Evolutionary conservation across 768 basidiomycete species (phyloP).

Genomic region (Lepiota venenata): DNA sequence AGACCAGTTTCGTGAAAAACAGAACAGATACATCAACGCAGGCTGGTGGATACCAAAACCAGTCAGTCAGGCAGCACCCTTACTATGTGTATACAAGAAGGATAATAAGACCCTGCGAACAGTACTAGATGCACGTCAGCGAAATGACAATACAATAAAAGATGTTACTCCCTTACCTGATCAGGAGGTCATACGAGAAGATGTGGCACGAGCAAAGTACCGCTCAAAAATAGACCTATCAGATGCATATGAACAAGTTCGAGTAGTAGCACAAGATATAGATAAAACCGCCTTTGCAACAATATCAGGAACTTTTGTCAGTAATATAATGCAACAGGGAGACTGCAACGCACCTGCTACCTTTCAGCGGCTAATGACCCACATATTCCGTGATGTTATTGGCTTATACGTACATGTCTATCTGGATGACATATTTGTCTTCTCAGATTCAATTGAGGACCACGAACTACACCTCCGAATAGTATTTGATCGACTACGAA

Average conservation of each 20-base stretch:
- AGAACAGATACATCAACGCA: too few relatives aligned
- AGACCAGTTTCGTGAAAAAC: too few relatives aligned
- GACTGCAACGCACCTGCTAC: too few relatives aligned
- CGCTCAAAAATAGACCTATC: slow-evolving; percentile 38
- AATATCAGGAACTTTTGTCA: slow-evolving; percentile 32
- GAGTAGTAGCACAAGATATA: slow-evolving; percentile 26
- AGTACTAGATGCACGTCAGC: slow-evolving; percentile 1
- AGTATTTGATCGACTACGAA: slow-evolving; percentile 26
- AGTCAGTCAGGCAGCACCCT: too few relatives aligned
- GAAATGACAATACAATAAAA: too few relatives aligned
- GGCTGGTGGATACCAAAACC: too few relatives aligned
- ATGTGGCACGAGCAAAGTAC: slow-evolving; percentile 27
- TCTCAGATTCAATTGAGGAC: slow-evolving; percentile 34
- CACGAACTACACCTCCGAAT: slow-evolving; percentile 30
- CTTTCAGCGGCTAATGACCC: slow-evolving; percentile 38
- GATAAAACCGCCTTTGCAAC: slow-evolving; percentile 32
- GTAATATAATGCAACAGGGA: slow-evolving; percentile 39
- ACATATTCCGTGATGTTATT: slow-evolving; percentile 33
- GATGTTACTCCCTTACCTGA: slow-evolving; percentile 39
- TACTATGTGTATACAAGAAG: too few relatives aligned
- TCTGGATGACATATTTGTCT: too few relatives aligned
- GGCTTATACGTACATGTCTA: slow-evolving; percentile 38
- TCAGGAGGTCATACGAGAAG: slow-evolving; percentile 27
- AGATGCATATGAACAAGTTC: slow-evolving; percentile 42
- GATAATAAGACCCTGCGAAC: too few relatives aligned